These are phyloP conservation scores for Lepraria neglecta DNA, from an alignment of 495 filamentous ascomycete species.

Conservation along the genomic window DNA sequence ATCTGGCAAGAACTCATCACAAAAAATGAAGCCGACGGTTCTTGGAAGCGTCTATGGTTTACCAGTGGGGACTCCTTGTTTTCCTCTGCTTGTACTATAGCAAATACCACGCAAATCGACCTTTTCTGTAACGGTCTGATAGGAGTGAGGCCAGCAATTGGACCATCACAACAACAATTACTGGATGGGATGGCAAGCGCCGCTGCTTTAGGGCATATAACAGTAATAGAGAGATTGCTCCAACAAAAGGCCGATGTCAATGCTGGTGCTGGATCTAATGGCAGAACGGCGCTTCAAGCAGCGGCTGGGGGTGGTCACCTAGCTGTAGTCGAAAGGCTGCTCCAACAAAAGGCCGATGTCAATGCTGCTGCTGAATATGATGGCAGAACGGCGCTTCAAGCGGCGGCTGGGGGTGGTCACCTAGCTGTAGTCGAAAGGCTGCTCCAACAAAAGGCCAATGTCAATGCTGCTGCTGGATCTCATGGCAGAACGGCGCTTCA, in stretches of 20 bases:
- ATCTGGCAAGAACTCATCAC: slow-evolving; percentile 6
- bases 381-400: too few species aligned
- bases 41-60: not conserved
- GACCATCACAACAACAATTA: slow-evolving; percentile 8
- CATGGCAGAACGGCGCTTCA: too few species aligned
- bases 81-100: not conserved
- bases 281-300: slow-evolving; percentile 13
- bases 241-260: slow-evolving; percentile 12
- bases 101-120: slow-evolving; percentile 6
- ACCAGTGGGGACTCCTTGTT: slow-evolving; percentile 3
- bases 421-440: too few species aligned
- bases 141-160: slow-evolving; percentile 5
- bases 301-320: slow-evolving; percentile 10
- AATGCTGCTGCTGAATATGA: too few species aligned
- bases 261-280: slow-evolving; percentile 6
- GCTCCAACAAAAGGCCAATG: too few species aligned
- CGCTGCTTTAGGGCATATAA: not conserved
- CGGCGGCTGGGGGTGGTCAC: too few species aligned
- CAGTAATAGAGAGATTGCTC: slow-evolving; percentile 17
- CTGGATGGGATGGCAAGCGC: slow-evolving; percentile 3
- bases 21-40: slow-evolving; percentile 7
- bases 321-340: slow-evolving; percentile 6
- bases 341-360: not conserved
- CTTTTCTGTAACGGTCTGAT: slow-evolving; percentile 2
- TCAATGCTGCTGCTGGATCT: too few species aligned